Evolutionary conservation across 192 early-diverging fungal species (phyloP), one percentile per base, ranked within the genome.

Genomic region (Thoreauomyces humboldtii): DNA sequence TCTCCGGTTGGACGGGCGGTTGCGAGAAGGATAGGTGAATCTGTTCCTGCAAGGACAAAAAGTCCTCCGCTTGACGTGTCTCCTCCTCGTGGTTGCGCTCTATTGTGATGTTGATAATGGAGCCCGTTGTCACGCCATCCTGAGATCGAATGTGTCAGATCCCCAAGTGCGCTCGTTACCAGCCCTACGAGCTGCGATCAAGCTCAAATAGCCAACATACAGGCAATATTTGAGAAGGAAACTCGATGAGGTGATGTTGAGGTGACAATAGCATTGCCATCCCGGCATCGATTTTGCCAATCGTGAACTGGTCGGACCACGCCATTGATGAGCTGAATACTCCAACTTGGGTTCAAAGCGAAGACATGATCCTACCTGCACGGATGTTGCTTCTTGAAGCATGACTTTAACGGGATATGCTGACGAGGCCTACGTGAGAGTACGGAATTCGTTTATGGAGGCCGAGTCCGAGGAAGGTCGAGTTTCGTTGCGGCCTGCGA

Each of bases 201-300:
- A n/a, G n/a, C n/a, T n/a, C n/a, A n/a, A n/a, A n/a, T n/a, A n/a
- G n/a, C 9, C n/a, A n/a, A 59, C 62, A n/a, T 54, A 80, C 91
- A 36, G 97, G 97, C 46, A 99, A 81, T 24, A 99, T 90, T 9
- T 95, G 79, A 6, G 97, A 90, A 1, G 97, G 97, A 66, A 99
- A 98, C 76, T 99, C 96, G 59, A 99, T 94, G 21, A 97, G 82
- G 77, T 99, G 96, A 81, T 99, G 92, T 73, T 97, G 92, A 67
- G 93, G 94, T 27, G 96, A 98, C 44, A 99, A 78, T 38, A 99
- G 81, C 67, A 95, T 91, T 29, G 93, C 91, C 77, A 76, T 66
- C 6, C 72, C 72, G 28, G 92, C 94, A 76, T 96, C 94, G 27
- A 97, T 77, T 72, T 96, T 96, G 46, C 91, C 92, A 17, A 96